phyloP scores from a whole-genome alignment of 176 grass and related monocot species.

The Carex scoparia region DNA sequence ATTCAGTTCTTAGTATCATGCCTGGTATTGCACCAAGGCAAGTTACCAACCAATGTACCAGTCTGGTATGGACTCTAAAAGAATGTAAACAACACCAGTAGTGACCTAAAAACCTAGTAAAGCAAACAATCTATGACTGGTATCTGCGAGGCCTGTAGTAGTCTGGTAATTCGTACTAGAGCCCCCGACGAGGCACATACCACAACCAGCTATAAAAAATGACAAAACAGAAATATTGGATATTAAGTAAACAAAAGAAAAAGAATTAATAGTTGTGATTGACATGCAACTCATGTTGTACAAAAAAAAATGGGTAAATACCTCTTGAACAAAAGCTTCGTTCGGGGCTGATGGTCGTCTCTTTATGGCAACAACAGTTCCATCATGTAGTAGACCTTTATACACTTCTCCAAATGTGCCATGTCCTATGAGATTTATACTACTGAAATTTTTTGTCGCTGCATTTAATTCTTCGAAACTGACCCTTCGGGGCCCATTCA shows the following conservation, averaged over 20 bases:
- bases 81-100: neutral
- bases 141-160: neutral
- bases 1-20: neutral
- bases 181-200: neutral
- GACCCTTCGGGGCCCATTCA: slow-evolving; percentile 48
- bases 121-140: neutral
- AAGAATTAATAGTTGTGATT: neutral
- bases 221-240: neutral
- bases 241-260: neutral
- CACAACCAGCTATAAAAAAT: neutral
- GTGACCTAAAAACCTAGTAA: neutral
- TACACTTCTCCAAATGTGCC: slow-evolving; percentile 89
- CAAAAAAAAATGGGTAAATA: slow-evolving; percentile 8
- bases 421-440: slow-evolving; percentile 59
- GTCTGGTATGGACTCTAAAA: neutral
- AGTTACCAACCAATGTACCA: neutral
- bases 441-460: slow-evolving; percentile 71
- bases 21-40: neutral
- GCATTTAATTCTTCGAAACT: slow-evolving; percentile 62
- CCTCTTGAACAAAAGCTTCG: slow-evolving; percentile 85
- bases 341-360: slow-evolving; percentile 54
- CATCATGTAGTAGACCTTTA: slow-evolving; percentile 90
- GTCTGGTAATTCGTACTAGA: neutral
- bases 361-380: slow-evolving; percentile 81
- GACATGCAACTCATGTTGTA: neutral